A percentile compares a stretch with the other conserved stretches of the same genome.
Evolutionary conservation across 2,329 filamentous ascomycete genomes (phyloP).

Genomic region (Chalaropsis ovoidea): DNA sequence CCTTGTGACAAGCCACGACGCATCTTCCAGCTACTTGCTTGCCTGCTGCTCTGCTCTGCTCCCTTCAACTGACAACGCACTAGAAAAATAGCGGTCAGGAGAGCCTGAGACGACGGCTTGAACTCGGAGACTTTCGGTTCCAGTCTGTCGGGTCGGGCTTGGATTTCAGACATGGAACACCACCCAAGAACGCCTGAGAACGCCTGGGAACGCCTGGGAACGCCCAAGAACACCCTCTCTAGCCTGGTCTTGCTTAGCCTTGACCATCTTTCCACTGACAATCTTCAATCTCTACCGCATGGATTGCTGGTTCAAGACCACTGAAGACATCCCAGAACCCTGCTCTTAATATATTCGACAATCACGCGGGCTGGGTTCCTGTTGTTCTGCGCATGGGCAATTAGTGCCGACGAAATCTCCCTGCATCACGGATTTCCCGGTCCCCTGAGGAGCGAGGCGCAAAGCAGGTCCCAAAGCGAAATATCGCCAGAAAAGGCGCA

Average conservation of each 20-base stretch:
- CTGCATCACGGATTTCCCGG: too few species aligned
- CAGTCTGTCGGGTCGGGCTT: conserved; percentile 11
- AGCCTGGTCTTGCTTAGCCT: background rate
- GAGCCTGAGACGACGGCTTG: conserved; percentile 5
- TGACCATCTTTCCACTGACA: background rate
- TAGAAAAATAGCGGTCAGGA: background rate
- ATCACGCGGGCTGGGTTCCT: background rate
- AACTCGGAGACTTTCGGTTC: conserved; percentile 15
- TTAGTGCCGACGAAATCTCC: background rate
- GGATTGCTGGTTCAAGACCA: background rate
- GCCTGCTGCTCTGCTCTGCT: background rate
- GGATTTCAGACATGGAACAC: background rate
- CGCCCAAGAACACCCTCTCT: background rate
- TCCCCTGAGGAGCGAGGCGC: too few species aligned
- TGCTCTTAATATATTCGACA: background rate
- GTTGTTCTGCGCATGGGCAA: background rate
- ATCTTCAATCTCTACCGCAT: background rate
- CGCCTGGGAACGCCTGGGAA: too few species aligned
- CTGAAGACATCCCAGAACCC: background rate
- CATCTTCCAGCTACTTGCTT: background rate
- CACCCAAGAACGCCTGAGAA: too few species aligned
- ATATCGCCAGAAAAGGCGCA: too few species aligned
- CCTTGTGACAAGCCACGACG: too few species aligned
- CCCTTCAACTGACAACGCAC: background rate
- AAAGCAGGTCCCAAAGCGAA: too few species aligned